Conservation (phyloP, 1,284 basidiomycete genomes). For the Heterobasidion occidentale region DNA sequence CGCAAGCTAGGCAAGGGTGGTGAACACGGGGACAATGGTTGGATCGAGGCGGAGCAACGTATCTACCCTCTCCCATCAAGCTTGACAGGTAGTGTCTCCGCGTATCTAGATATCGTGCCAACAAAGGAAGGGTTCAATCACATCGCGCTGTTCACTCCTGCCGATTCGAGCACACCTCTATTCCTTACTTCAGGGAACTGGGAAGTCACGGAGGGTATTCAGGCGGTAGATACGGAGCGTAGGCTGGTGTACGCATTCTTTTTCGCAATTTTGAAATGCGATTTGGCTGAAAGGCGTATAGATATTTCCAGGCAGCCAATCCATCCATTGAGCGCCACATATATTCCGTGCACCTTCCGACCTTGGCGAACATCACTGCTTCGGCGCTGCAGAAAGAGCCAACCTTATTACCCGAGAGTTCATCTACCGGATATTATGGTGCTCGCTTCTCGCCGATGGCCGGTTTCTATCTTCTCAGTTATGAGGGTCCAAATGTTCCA, state of each 20-base stretch:
- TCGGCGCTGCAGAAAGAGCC: constrained; percentile 19
- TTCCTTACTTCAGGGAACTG: constrained; percentile 85
- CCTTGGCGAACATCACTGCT: not conserved
- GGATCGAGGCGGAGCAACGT: constrained; percentile 77
- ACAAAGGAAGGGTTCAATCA: constrained; percentile 78
- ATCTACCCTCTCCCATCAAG: constrained; percentile 47
- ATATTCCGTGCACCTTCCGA: constrained; percentile 67
- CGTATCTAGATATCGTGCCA: constrained; percentile 87
- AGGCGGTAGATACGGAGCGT: constrained; percentile 62
- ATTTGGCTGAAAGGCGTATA: constrained; percentile 20
- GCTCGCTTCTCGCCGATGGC: constrained; percentile 76
- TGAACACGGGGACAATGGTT: constrained; percentile 85
- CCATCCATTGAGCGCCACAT: constrained; percentile 83
- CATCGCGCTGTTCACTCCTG: constrained; percentile 81
- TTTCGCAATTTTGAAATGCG: not conserved
- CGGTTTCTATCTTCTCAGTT: constrained; percentile 79
- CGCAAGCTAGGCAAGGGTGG: constrained; percentile 72
- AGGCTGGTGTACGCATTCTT: constrained; percentile 60
- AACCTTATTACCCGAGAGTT: constrained; percentile 60
- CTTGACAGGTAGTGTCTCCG: constrained; percentile 36
- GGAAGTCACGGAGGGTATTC: constrained; percentile 79
- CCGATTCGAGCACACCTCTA: constrained; percentile 55
- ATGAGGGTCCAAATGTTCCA: constrained; percentile 79
- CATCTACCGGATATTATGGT: constrained; percentile 54
- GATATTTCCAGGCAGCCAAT: constrained; percentile 85